Percentiles rank a stretch among this genome's conserved stretches.
phyloP scores from a whole-genome alignment of 192 early-diverging fungal genomes.

The Coemansia sp. region DNA sequence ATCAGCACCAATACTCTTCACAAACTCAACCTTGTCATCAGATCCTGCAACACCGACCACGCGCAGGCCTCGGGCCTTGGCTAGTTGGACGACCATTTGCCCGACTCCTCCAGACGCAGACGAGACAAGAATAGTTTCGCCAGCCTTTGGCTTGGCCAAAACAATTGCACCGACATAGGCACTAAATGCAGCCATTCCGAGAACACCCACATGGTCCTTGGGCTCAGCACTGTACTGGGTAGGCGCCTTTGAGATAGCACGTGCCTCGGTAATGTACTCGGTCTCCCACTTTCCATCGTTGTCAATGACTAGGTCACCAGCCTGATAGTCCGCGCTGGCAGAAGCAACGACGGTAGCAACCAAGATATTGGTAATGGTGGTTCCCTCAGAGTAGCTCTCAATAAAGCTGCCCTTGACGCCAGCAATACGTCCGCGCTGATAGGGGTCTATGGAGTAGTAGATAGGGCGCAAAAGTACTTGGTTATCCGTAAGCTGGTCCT shows the following conservation, averaged over 20 bases:
- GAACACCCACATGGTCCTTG: conserved; percentile 51
- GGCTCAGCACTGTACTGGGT: conserved; percentile 8
- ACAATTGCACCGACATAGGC: conserved; percentile 72
- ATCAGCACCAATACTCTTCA: conserved; percentile 76
- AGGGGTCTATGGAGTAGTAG: conserved; percentile 77
- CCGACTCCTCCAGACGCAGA: conserved; percentile 83
- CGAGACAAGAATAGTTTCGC: conserved; percentile 84
- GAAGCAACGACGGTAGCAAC: conserved; percentile 71
- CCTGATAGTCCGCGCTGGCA: conserved; percentile 59
- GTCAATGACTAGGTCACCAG: conserved; percentile 81
- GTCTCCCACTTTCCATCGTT: conserved; percentile 68
- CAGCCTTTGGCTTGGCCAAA: conserved; percentile 73
- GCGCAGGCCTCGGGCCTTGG: conserved; percentile 70
- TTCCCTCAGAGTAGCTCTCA: conserved; percentile 61
- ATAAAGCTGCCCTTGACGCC: conserved; percentile 62
- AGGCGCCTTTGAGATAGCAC: conserved; percentile 52
- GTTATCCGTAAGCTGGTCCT: conserved; percentile 24
- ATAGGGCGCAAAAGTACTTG: conserved; percentile 63
- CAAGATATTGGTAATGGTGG: conserved; percentile 61
- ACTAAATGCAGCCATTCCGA: conserved; percentile 84
- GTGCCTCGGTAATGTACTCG: conserved; percentile 59
- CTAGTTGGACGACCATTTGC: conserved; percentile 80
- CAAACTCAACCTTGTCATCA: conserved; percentile 82
- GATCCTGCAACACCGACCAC: conserved; percentile 85
- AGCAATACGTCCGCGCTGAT: conserved; percentile 75